Percentiles rank a stretch among this genome's conserved stretches.
phyloP scores from a whole-genome alignment of 2,329 filamentous ascomycete genomes.

The Tolypocladium sp. region DNA sequence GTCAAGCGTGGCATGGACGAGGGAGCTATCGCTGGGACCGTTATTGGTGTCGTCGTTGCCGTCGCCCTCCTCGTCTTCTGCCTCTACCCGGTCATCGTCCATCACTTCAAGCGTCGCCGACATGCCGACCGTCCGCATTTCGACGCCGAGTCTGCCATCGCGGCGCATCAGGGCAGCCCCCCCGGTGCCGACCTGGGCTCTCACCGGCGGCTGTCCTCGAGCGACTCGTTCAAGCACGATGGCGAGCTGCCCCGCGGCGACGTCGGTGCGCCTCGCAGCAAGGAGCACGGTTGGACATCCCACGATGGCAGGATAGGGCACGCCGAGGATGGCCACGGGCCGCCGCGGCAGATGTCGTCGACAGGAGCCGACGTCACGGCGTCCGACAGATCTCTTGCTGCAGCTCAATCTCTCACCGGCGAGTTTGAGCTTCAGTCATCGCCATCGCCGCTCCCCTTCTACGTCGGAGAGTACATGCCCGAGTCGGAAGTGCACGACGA shows the following conservation, averaged over 20 bases:
- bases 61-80: constrained; percentile 24
- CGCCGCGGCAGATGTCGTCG: background rate
- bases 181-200: constrained; percentile 7
- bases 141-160: constrained; percentile 21
- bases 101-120: constrained; percentile 18
- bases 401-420: background rate
- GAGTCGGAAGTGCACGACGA: constrained; percentile 14
- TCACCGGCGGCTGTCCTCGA: constrained; percentile 24
- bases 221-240: constrained; percentile 23
- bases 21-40: constrained; percentile 27
- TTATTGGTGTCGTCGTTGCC: constrained; percentile 24
- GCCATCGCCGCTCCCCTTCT: constrained; percentile 8
- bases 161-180: constrained; percentile 6
- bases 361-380: background rate
- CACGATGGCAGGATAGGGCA: constrained; percentile 5
- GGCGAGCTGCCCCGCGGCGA: constrained; percentile 17
- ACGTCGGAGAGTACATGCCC: constrained; percentile 16
- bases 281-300: constrained; percentile 15
- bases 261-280: constrained; percentile 8
- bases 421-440: constrained; percentile 5
- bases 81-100: constrained; percentile 28
- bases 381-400: background rate
- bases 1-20: constrained; percentile 19
- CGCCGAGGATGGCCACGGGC: background rate
- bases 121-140: constrained; percentile 9